Base-by-base conservation (phyloP, 257 asterid species). In the Solanum medicagineum region DNA sequence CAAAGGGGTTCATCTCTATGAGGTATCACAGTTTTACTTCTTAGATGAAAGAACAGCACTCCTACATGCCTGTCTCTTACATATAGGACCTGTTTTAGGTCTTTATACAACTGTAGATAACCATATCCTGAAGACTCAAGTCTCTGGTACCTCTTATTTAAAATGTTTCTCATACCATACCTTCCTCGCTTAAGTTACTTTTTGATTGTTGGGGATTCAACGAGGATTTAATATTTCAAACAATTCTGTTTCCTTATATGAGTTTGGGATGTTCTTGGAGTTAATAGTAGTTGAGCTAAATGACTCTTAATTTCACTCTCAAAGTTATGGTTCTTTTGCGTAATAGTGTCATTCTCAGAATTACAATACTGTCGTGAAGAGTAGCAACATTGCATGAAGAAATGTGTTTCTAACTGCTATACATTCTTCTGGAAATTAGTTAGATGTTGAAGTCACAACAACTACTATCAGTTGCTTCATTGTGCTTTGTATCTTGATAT, bases 1-100 rank as follows among this genome's bases (percentile, higher is more conserved):
- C 77, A 87, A 86, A 68, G 91, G 88, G 68, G 88, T 91, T 86
- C 93, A 81, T 85, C 85, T 97, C 75, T 93, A 91, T 73, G 96
- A 94, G 99, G 98, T 97, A 94, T 75, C 77, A 8, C 86, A 55
- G 80, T 71, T 57, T 80, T 42, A 29, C 22, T 6, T 66, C 83
- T 70, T 54, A 65, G 40, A 24, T 42, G 63, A 81, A 54, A 56
- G 87, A 68, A 44, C 11, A 32, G 79, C 65, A 16, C 13, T 10
- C 53, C 83, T 79, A 53, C 83, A 51, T 5, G 49, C 83, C 6
- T 29, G 65, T 53, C n/a, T 79, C 83, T 79, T 53, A 53, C 65
- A 53, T 79, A 26, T 79, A 4, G 26, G 83, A 79, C 45, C 47
- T 14, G 17, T 53, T 79, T 26, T 26, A 79, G 63, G 63, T 26